Evolutionary conservation across 2,329 filamentous ascomycete genomes (phyloP).

Genomic region (Rhytidhysteron rufulum): DNA sequence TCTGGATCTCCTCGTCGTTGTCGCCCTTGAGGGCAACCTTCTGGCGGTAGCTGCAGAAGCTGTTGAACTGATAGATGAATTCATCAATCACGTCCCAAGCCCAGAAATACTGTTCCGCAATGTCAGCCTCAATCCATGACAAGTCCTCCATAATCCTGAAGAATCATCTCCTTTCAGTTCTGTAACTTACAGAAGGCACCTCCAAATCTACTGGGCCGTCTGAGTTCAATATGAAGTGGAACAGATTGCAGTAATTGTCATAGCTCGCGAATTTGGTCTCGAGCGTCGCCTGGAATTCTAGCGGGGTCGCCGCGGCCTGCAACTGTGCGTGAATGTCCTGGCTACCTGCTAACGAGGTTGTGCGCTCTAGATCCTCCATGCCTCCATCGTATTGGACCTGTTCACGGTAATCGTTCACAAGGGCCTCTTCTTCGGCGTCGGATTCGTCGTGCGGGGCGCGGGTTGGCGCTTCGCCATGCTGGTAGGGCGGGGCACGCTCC

Average conservation of each 20-base stretch:
- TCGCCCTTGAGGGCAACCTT: constrained; percentile 77
- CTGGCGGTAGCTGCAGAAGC: constrained; percentile 95
- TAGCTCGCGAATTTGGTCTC: constrained; percentile 99
- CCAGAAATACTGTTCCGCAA: constrained; percentile 78
- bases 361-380: constrained; percentile 75
- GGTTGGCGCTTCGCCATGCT: constrained; percentile 38
- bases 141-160: too few relatives aligned
- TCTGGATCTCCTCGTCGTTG: constrained; percentile 87
- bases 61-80: constrained; percentile 99
- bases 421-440: constrained; percentile 91
- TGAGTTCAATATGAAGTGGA: constrained; percentile 98
- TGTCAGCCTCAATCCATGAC: constrained; percentile 10
- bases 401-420: constrained; percentile 91
- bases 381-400: constrained; percentile 92
- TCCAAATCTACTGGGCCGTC: constrained; percentile 98
- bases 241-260: constrained; percentile 98
- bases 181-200: constrained; percentile 88
- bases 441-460: constrained; percentile 67
- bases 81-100: constrained; percentile 99
- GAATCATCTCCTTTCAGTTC: too few relatives aligned
- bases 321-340: constrained; percentile 94
- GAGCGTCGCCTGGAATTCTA: constrained; percentile 92
- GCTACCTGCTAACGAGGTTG: constrained; percentile 58
- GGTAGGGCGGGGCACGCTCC: constrained; percentile 33
- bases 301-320: constrained; percentile 83